phyloP scores from a whole-genome alignment of 1,284 basidiomycete genomes.

The Sanghuangporus baumii region DNA sequence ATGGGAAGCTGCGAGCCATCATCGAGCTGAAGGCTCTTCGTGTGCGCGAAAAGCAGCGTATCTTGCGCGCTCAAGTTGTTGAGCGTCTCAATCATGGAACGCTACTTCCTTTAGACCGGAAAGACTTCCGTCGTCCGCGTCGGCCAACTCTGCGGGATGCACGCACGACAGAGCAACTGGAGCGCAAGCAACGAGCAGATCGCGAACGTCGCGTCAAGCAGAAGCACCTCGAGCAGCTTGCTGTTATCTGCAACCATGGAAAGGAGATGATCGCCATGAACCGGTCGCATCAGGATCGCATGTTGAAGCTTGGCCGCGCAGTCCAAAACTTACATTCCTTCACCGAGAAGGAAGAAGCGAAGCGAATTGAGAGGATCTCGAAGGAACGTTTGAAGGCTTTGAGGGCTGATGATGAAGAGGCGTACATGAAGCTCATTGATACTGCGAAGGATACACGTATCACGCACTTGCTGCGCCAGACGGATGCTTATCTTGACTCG shows the following conservation, averaged over 20 bases:
- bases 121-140: conserved; percentile 84
- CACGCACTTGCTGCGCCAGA: conserved; percentile 92
- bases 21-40: conserved; percentile 95
- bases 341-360: conserved; percentile 99
- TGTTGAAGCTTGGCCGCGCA: conserved; percentile 79
- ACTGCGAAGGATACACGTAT: conserved; percentile 99
- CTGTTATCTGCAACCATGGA: conserved; percentile 85
- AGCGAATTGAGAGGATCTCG: conserved; percentile 91
- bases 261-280: conserved; percentile 65
- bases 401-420: conserved; percentile 98
- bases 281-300: conserved; percentile 67
- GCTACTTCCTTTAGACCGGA: conserved; percentile 87
- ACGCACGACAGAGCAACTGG: conserved; percentile 84
- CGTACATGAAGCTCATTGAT: conserved; percentile 98
- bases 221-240: conserved; percentile 94
- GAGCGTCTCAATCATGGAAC: conserved; percentile 86
- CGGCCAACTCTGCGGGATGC: conserved; percentile 90
- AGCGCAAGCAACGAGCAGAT: conserved; percentile 89
- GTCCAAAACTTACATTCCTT: conserved; percentile 83
- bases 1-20: conserved; percentile 82
- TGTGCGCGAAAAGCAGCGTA: conserved; percentile 86
- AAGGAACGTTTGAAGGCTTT: conserved; percentile 99
- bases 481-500: conserved; percentile 92
- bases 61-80: conserved; percentile 81
- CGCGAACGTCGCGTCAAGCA: conserved; percentile 93